phyloP scores from a whole-genome alignment of 352 stramenopile genomes.

The Phytopythium cucurbitacearum region DNA sequence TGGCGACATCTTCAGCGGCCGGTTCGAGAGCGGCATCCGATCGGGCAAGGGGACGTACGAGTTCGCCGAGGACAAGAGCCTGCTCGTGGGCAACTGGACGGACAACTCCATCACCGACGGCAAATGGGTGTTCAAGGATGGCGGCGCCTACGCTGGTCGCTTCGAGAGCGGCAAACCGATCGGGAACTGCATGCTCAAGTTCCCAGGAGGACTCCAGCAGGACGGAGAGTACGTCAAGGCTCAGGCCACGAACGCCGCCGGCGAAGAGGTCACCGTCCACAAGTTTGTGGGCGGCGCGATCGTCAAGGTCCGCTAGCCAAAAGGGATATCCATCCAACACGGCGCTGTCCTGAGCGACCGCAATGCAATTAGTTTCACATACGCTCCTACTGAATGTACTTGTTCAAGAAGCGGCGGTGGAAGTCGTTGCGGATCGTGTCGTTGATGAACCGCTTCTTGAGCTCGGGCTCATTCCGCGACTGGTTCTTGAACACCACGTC shows the following conservation, averaged over 20 bases:
- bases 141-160: constrained; percentile 70
- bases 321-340: constrained; percentile 17
- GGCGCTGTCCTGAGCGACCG: neutral
- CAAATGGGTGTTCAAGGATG: constrained; percentile 91
- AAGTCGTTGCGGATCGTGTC: constrained; percentile 99
- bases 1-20: constrained; percentile 89
- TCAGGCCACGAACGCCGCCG: constrained; percentile 32
- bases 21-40: constrained; percentile 78
- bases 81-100: constrained; percentile 84
- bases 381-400: constrained; percentile 84
- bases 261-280: constrained; percentile 47
- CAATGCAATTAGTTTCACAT: neutral
- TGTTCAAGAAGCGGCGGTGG: constrained; percentile 98
- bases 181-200: constrained; percentile 85
- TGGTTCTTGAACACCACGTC: constrained; percentile 99
- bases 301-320: constrained; percentile 60
- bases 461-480: constrained; percentile 92
- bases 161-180: constrained; percentile 88
- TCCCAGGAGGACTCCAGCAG: constrained; percentile 83
- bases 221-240: constrained; percentile 79
- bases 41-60: constrained; percentile 88
- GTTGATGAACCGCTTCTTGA: constrained; percentile 99
- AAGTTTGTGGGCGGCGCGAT: constrained; percentile 72
- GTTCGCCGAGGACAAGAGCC: constrained; percentile 74
- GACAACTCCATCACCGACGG: constrained; percentile 85